Base-by-base conservation (phyloP, 164 flowering plant genomes). In the Protea cynaroides region DNA sequence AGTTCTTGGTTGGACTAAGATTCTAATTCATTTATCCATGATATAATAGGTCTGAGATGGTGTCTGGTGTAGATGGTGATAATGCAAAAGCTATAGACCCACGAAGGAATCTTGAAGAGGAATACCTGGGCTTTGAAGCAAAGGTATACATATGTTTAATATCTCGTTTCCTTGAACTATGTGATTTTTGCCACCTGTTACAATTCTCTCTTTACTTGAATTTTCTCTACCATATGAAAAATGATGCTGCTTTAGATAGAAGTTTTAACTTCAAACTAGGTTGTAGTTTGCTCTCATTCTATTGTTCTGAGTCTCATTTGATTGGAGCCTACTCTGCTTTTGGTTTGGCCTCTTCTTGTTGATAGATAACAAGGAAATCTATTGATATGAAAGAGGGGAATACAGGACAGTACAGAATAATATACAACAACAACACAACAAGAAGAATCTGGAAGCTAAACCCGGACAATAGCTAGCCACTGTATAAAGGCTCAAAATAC, bases 71-170 rank as follows among this genome's bases (percentile, higher is more conserved):
- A 49, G 85, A 71, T 65, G 68, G 59, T 62, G 83, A 78, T 53
- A 80, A 80, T 49, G 71, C 85, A 21, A 68, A 76, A 64, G 67
- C 52, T 54, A 44, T 80, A 65, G 75, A 76, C 73, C 96, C 89
- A n/a, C 80, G 75, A 72, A 82, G 68, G 78, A 76, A 71, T 75
- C 84, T 91, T 23, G 96, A 91, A 73, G 87, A 85, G 74, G 96
- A 88, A 73, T 94, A 94, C 79, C 74, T 86, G 67, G 80, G 79
- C 10, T 79, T 65, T 75, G 97, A 94, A 78, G 79, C 86, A 61
- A 88, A 88, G 96, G 99, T 94, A 72, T 37, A 55, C 18, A 46
- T 17, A 10, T 53, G 8, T 61, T 50, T 25, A 12, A 29, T 37
- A 34, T 61, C 46, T 40, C 37, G 47, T 17, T 43, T 24, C 12